Evolutionary conservation across 805 yeast genomes (phyloP).

Genomic region (Pichia exigua): DNA sequence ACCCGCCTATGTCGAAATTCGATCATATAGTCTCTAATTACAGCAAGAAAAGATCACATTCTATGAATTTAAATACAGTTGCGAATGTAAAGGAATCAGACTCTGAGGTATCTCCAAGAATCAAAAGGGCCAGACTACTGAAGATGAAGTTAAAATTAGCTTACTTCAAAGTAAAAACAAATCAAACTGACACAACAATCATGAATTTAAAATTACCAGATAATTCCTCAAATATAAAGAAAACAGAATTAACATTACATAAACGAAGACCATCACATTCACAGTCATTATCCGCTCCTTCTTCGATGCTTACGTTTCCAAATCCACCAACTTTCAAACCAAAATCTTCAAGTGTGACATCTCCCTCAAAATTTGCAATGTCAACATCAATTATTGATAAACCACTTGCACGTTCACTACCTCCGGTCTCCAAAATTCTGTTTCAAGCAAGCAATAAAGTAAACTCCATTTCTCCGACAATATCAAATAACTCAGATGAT

Average conservation of each 20-base stretch:
- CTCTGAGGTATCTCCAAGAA: conserved; percentile 17
- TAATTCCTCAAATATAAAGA: neutral
- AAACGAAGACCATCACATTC: neutral
- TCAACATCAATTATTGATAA: conserved; percentile 3
- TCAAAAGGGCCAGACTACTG: conserved; percentile 34
- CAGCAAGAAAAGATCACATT: neutral
- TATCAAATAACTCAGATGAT: neutral
- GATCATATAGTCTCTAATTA: neutral
- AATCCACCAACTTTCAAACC: neutral
- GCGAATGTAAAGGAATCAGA: neutral
- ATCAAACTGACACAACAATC: conserved; percentile 34
- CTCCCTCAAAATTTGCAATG: conserved; percentile 24
- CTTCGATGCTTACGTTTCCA: neutral
- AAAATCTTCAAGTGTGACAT: conserved; percentile 17
- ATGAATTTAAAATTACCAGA: conserved; percentile 22
- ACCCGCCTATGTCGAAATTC: neutral
- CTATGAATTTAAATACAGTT: neutral
- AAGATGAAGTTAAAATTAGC: conserved; percentile 44
- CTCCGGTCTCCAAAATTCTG: neutral
- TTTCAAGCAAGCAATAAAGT: neutral
- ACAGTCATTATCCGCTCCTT: neutral
- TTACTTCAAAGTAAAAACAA: conserved; percentile 42
- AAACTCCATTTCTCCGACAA: neutral
- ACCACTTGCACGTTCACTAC: neutral
- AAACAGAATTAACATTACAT: neutral